phyloP scores from a whole-genome alignment of 202 grass and related monocot species.

The Eragrostis tef region DNA sequence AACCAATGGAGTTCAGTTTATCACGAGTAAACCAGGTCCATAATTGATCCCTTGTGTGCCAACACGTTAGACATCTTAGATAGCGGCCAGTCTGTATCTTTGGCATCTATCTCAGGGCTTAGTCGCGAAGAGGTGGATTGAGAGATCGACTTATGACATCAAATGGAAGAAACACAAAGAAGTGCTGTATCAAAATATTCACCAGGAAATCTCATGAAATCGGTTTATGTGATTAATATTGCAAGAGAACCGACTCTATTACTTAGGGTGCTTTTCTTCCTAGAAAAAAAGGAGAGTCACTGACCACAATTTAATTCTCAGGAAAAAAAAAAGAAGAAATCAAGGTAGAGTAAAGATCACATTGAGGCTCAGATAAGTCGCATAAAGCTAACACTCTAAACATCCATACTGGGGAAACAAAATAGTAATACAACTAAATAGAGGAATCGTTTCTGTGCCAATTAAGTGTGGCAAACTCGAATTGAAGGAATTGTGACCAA shows the following conservation, averaged over 20 bases:
- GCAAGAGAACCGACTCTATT: neutral
- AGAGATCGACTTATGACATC: neutral
- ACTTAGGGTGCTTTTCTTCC: neutral
- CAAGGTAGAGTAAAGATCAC: neutral
- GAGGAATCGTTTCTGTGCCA: neutral
- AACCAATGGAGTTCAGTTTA: conserved; percentile 8
- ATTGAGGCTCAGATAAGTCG: neutral
- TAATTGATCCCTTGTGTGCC: neutral
- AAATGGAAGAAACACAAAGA: neutral
- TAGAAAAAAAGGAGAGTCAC: neutral
- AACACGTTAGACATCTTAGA: neutral
- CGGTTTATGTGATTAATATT: neutral
- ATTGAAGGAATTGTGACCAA: neutral
- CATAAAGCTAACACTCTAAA: neutral
- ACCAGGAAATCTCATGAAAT: neutral
- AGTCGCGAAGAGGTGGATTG: neutral
- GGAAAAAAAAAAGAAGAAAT: neutral
- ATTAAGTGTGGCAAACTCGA: neutral
- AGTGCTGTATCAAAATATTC: conserved; percentile 14
- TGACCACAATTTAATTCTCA: neutral
- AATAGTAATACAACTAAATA: neutral
- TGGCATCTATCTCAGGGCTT: conserved; percentile 3
- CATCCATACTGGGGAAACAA: no score
- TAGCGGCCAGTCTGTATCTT: neutral
- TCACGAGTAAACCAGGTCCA: neutral